A percentile compares a stretch with the other conserved stretches of the same genome.
Evolutionary conservation across 2,329 filamentous ascomycete species (phyloP).

Genomic region (Colletotrichum karsti): DNA sequence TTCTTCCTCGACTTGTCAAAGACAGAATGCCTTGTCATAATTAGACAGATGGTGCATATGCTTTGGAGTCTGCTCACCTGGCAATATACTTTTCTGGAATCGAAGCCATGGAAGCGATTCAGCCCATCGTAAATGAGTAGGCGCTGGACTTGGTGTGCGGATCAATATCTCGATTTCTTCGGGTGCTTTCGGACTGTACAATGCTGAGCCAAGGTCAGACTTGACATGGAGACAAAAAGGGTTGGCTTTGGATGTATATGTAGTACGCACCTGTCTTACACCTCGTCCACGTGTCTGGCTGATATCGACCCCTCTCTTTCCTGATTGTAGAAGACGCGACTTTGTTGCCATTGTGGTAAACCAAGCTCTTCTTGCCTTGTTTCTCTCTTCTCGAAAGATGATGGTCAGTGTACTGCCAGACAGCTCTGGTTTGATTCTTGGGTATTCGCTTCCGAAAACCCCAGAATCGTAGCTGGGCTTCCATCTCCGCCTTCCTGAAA

Average conservation of each 20-base stretch:
- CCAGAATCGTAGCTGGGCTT: fast-evolving
- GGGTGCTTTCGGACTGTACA: neutral
- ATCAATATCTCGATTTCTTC: neutral
- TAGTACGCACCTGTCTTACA: fast-evolving
- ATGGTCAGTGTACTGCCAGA: neutral
- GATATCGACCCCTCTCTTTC: neutral
- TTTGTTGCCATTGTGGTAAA: fast-evolving
- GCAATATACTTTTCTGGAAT: fast-evolving
- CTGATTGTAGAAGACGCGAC: fast-evolving
- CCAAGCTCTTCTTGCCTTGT: neutral
- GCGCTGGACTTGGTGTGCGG: neutral
- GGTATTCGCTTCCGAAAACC: neutral
- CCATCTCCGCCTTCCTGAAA: neutral
- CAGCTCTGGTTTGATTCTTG: fast-evolving
- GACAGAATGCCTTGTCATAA: neutral
- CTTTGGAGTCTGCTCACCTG: neutral
- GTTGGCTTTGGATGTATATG: fast-evolving
- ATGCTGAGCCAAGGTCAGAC: fast-evolving
- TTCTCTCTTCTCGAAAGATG: neutral
- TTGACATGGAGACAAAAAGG: fast-evolving
- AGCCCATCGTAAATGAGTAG: fast-evolving
- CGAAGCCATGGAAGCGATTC: fast-evolving
- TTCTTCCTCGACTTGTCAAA: neutral
- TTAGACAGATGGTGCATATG: neutral
- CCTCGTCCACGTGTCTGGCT: neutral